Base-by-base conservation (phyloP, 805 yeast genomes). In the Suhomyces xylopsoci region DNA sequence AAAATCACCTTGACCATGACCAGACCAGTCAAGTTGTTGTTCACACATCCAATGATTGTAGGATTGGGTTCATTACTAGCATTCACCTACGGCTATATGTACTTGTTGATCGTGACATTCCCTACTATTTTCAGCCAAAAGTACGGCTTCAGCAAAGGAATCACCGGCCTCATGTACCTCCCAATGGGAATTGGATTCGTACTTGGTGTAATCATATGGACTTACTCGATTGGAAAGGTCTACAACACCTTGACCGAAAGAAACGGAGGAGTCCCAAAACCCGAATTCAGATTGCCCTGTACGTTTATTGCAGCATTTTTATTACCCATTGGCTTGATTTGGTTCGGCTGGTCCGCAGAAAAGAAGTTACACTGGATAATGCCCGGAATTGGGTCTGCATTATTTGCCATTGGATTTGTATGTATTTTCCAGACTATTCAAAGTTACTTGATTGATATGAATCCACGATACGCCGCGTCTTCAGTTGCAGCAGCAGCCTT, bases 291-390 rank as follows among this genome's bases (percentile, higher is more conserved):
- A 47, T 62, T 85, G 28, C 85, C 85, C 12, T 68, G 78, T 50
- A 63, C 84, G 41, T 71, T 81, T 55, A 65, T 72, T 14, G 70
- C 80, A 17, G 83, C 87, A 1, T 56, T 84, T 34, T 61, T 78
- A 15, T 75, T 82, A 56, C 84, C 90, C 0, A 71, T 76, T 12
- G 90, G 90, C 0, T 68, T 85, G 42, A 70, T 86, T 54, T 82
- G 88, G 82, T 84, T 82, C 60, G 91, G 90, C 14, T 86, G 90
- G 91, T 78, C 85, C 32, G 85, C 87, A 1, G 71, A 83, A 60
- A 71, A 78, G 30, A 63, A 78, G 28, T 61, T 82, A 44, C 82
- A 76, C 49, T 86, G 87, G 85, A 76, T 85, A 41, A 80, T 84
- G 75, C 87, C 89, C 0, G 70, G 73, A 28, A 70, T 85, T 28